Evolutionary conservation across 2,329 filamentous ascomycete species (phyloP), one percentile per base, ranked within the genome.

Genomic region (Fusarium graminum): DNA sequence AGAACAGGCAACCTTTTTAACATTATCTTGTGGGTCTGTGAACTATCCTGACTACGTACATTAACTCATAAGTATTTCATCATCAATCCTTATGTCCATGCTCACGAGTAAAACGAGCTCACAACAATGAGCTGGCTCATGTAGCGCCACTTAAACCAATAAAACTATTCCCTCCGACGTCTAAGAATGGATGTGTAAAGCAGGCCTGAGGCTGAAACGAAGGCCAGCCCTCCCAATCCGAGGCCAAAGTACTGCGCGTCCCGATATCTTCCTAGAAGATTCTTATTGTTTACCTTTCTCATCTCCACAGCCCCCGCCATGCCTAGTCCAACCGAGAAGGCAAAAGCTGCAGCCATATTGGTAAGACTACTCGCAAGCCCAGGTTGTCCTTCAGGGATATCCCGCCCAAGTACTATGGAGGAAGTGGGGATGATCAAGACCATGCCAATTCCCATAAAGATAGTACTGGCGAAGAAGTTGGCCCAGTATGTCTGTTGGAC

Each of bases 181-280:
- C 71, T 59, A 39, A 66, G 19, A 36, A 59, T 57, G 25, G 63
- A 46, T 42, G 49, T 56, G 46, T 62, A 59, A 46, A 70, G 55
- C 38, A 70, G 59, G 38, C 63, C 59, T 13, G 67, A 39, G 22
- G 69, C 57, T 56, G 72, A 44, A 32, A 69, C 29, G n/a, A 73
- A 46, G 29, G 68, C 66, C 41, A 73, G 28, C 41, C 52, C 66
- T 41, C 65, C 57, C 17, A 73, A 40, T 14, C 70, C 70, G 16
- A 72, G 17, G 2, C 70, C 70, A 50, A 74, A 59, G 36, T 71
- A 74, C 47, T 72, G 70, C 13, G 69, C 72, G 38, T 65, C 65
- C 45, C 68, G 49, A 43, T 70, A 74, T 16, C 67, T 67, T 44
- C 55, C 47, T 6, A 71, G 50, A n/a, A 58, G 45, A 6, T 46